Conservation (phyloP, 2,329 filamentous ascomycete genomes). For the Epichloe sibirici region DNA sequence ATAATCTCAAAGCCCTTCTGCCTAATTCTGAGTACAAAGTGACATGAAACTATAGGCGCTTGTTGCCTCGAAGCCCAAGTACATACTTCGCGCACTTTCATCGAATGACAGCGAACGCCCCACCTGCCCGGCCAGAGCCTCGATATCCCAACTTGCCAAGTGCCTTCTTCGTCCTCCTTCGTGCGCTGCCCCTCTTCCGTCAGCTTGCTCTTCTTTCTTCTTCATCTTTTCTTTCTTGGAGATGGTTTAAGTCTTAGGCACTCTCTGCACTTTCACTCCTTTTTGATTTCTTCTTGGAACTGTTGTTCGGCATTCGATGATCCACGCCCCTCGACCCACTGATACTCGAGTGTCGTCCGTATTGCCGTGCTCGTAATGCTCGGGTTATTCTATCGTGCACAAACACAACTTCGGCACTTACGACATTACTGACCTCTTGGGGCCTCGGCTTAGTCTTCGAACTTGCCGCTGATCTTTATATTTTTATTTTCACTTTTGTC, state of each 20-base stretch:
- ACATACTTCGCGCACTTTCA: not conserved
- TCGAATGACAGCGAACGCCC: not conserved
- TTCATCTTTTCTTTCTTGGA: not conserved
- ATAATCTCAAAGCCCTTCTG: not conserved
- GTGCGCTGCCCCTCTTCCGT: conserved; percentile 1
- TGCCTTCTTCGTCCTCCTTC: not conserved
- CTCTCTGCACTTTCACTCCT: not conserved
- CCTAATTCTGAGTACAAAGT: not conserved
- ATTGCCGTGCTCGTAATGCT: not conserved
- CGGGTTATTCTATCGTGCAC: not conserved
- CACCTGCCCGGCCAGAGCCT: conserved; percentile 2
- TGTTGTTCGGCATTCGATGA: not conserved
- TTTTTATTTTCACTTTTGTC: not conserved
- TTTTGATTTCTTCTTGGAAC: not conserved
- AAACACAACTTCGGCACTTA: not conserved
- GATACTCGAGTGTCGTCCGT: not conserved
- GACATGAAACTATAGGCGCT: not conserved
- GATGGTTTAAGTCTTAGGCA: not conserved
- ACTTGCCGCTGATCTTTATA: not conserved
- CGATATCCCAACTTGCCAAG: not conserved
- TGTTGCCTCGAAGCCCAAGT: not conserved
- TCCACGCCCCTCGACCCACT: not conserved
- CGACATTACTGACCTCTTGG: not conserved
- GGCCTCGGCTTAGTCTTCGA: too few relatives aligned
- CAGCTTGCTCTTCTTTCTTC: not conserved